Conservation (phyloP, 495 filamentous ascomycete species). For the Pseudotulostoma volvatum region DNA sequence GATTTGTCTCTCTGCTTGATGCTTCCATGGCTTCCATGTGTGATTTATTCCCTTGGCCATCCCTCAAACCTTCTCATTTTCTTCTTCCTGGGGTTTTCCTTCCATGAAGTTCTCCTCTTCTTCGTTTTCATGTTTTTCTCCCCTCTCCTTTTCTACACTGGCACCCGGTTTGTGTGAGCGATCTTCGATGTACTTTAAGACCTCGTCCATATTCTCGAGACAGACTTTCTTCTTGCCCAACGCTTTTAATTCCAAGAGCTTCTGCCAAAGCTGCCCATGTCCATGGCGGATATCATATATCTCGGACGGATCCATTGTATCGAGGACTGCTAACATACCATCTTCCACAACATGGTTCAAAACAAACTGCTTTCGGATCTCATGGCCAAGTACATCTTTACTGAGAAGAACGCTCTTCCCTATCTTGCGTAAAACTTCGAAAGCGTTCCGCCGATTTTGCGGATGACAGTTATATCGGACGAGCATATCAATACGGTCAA, state of each 20-base stretch:
- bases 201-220: slow-evolving; percentile 3
- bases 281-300: not conserved
- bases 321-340: slow-evolving; percentile 7
- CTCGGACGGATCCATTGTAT: slow-evolving; percentile 5
- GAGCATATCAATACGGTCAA: not conserved
- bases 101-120: no score
- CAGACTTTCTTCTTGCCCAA: slow-evolving; percentile 2
- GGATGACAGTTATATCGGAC: not conserved
- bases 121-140: not conserved
- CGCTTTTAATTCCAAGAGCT: slow-evolving; percentile 5
- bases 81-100: no score
- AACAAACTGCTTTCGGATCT: slow-evolving; percentile 8
- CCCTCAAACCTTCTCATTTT: no score
- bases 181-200: slow-evolving; percentile 1
- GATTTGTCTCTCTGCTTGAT: no score
- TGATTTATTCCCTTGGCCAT: no score
- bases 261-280: not conserved
- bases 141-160: not conserved
- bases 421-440: slow-evolving; percentile 9
- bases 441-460: slow-evolving; percentile 7
- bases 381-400: slow-evolving; percentile 4
- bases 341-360: slow-evolving; percentile 4
- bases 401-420: slow-evolving; percentile 9
- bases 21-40: no score
- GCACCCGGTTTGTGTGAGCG: not conserved